phyloP scores from a whole-genome alignment of 805 yeast genomes.

The Saturnispora besseyi region DNA sequence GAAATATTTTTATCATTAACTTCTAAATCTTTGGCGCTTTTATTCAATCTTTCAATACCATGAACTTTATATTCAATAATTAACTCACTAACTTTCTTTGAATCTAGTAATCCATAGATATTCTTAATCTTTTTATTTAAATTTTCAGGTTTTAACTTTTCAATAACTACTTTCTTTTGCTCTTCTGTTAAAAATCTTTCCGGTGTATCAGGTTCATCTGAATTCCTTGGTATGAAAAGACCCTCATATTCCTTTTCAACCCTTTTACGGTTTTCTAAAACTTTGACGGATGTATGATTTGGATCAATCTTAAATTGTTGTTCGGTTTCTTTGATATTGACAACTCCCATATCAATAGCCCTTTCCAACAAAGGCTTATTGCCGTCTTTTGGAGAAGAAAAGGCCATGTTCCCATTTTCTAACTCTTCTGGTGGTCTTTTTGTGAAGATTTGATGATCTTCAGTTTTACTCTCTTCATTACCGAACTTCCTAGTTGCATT shows the following conservation, averaged over 20 bases:
- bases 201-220: constrained; percentile 15
- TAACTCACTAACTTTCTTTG: constrained; percentile 15
- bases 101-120: constrained; percentile 14
- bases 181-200: constrained; percentile 15
- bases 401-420: constrained; percentile 4
- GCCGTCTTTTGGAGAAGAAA: not conserved
- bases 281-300: constrained; percentile 18
- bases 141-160: constrained; percentile 8
- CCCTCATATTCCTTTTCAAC: constrained; percentile 18
- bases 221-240: constrained; percentile 11
- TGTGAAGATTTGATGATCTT: constrained; percentile 12
- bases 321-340: constrained; percentile 14
- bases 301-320: constrained; percentile 7
- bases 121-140: constrained; percentile 7
- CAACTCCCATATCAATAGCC: constrained; percentile 21
- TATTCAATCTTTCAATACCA: constrained; percentile 6
- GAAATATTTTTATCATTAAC: constrained; percentile 13
- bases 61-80: constrained; percentile 16
- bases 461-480: not conserved
- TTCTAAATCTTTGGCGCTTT: constrained; percentile 8
- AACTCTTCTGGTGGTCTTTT: constrained; percentile 14
- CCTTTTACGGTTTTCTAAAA: constrained; percentile 18
- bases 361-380: constrained; percentile 7
- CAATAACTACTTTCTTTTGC: constrained; percentile 7
- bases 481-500: not conserved